Evolutionary conservation across 768 basidiomycete genomes (phyloP).

Genomic region (Suillus tomentosus): DNA sequence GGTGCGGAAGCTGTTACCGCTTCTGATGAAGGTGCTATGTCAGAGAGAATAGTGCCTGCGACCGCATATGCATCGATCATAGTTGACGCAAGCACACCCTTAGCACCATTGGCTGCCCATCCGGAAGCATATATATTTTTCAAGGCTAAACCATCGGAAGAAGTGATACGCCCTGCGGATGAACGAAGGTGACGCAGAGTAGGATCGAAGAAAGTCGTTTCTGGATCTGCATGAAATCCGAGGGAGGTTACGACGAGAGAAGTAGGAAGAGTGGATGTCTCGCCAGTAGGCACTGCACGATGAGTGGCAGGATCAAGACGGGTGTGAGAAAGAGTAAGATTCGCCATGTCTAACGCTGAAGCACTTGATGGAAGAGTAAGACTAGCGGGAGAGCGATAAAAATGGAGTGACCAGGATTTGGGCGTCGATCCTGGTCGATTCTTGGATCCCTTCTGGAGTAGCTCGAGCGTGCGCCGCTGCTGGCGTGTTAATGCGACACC

Average conservation of each 20-base stretch:
- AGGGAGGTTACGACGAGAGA: constrained; percentile 86
- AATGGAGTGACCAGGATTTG: constrained; percentile 82
- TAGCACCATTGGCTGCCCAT: constrained; percentile 91
- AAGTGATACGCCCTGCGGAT: constrained; percentile 49
- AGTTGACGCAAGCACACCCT: constrained; percentile 88
- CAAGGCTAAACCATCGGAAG: constrained; percentile 38
- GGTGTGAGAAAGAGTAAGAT: constrained; percentile 65
- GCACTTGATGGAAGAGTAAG: constrained; percentile 34
- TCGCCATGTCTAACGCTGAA: constrained; percentile 27
- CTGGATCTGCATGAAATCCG: constrained; percentile 78
- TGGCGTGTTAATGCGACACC: constrained; percentile 52
- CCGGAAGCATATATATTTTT: constrained; percentile 86
- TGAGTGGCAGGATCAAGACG: constrained; percentile 48
- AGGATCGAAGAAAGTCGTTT: constrained; percentile 59
- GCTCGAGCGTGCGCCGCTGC: constrained; percentile 64
- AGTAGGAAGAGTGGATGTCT: constrained; percentile 54
- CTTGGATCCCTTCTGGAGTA: constrained; percentile 67
- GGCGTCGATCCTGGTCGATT: constrained; percentile 46
- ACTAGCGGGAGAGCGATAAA: constrained; percentile 71
- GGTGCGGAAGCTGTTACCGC: constrained; percentile 16
- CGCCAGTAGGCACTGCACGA: constrained; percentile 57
- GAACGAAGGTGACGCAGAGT: constrained; percentile 58
- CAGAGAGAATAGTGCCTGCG: constrained; percentile 68
- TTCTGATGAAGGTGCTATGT: constrained; percentile 40
- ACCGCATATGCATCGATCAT: constrained; percentile 91